A percentile compares a stretch with the other conserved stretches of the same genome.
phyloP scores from a whole-genome alignment of 148 eudicot species.

The Nepenthes gracilis region DNA sequence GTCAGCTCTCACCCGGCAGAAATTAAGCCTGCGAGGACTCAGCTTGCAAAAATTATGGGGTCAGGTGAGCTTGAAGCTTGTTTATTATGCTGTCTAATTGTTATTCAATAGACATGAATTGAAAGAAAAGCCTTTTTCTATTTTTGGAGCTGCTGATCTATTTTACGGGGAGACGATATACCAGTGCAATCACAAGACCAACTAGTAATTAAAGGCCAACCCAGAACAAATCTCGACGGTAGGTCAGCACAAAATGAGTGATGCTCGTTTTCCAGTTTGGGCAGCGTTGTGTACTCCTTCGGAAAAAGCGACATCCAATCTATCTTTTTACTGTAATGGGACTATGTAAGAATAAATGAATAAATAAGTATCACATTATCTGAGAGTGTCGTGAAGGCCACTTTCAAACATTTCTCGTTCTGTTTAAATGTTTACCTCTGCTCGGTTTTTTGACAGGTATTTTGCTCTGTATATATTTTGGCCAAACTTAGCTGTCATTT shows the following conservation, averaged over 20 bases:
- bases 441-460: too few species aligned
- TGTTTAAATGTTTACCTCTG: not conserved
- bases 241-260: not conserved
- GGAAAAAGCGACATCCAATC: too few species aligned
- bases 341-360: too few species aligned
- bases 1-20: slow-evolving; percentile 1
- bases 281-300: too few species aligned
- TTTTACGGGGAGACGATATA: not conserved
- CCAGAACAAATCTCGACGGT: not conserved
- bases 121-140: not conserved
- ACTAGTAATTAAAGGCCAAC: not conserved
- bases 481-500: too few species aligned
- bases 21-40: not conserved
- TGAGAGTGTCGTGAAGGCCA: too few species aligned
- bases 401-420: too few species aligned
- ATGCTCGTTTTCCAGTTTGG: not conserved
- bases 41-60: not conserved
- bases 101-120: not conserved
- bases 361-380: too few species aligned
- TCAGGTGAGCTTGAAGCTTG: not conserved
- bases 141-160: not conserved
- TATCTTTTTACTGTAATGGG: too few species aligned
- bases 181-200: not conserved
- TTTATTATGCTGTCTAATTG: not conserved
- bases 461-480: too few species aligned